A percentile compares a stretch with the other conserved stretches of the same genome.
Conservation (phyloP, 164 flowering plant genomes). For the Umbellularia californica region DNA sequence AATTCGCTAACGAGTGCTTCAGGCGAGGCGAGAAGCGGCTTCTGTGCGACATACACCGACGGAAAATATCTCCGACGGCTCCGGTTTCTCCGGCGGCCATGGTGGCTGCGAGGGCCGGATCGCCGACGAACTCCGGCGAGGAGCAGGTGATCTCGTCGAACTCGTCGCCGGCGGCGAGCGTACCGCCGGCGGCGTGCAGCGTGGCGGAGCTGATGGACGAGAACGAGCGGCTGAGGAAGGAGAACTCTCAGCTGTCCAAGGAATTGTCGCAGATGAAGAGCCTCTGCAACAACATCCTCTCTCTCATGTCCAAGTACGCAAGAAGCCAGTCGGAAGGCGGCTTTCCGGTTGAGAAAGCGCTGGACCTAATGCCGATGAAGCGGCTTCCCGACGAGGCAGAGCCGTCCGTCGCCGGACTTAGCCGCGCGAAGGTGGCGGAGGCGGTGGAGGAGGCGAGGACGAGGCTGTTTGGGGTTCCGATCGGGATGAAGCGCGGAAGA, state of each 20-base stretch:
- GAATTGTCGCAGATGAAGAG: conserved; percentile 64
- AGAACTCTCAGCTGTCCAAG: conserved; percentile 51
- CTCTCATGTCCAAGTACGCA: conserved; percentile 55
- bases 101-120: conserved; percentile 15
- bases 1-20: conserved; percentile 34
- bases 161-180: conserved; percentile 31
- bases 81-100: conserved; percentile 9
- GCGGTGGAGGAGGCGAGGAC: conserved; percentile 27
- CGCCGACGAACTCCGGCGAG: conserved; percentile 64
- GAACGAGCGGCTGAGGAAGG: conserved; percentile 67
- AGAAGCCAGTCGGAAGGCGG: conserved; percentile 14
- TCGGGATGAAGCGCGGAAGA: conserved; percentile 54
- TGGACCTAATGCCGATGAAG: conserved; percentile 42
- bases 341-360: conserved; percentile 24
- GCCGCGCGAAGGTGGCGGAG: conserved; percentile 5
- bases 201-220: conserved; percentile 61
- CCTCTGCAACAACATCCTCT: conserved; percentile 60
- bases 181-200: conserved; percentile 6
- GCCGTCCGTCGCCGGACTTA: conserved; percentile 2
- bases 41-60: conserved; percentile 31
- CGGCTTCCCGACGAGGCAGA: conserved; percentile 15
- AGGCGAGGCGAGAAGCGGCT: conserved; percentile 28
- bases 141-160: conserved; percentile 61
- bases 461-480: conserved; percentile 57
- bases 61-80: conserved; percentile 14